Base-by-base conservation (phyloP, 2,329 filamentous ascomycete genomes). In the Albifimbria verrucaria region DNA sequence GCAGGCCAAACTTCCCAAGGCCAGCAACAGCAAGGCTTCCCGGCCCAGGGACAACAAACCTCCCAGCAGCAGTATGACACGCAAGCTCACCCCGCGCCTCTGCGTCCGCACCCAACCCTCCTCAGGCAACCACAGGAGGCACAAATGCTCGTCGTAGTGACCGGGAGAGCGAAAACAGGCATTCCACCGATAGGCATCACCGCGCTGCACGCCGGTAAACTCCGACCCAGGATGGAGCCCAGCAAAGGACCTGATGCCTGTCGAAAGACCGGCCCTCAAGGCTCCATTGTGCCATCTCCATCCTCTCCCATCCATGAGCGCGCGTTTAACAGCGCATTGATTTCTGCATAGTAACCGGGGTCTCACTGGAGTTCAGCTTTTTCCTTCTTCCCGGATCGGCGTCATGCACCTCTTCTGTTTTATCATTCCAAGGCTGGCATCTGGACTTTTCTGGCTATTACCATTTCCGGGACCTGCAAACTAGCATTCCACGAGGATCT, bases 31-130 rank as follows among this genome's bases (percentile, higher is more conserved):
- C 65, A 69, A 62, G 67, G 70, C 56, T 80, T 73, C 67, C 61
- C 70, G 58, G 57, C 67, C 59, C 75, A 76, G 69, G 77, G 72
- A 62, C 72, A 72, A 70, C 46, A 48, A 32, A 7, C 46, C 12
- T 26, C 32, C 12, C 46, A 48, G 46, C 46, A 44, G 22, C 77
- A 79, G 72, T 82, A 80, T 77, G 78, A 79, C 57, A 71, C 72
- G 58, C 62, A 72, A 65, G 74, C 75, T 59, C 70, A 68, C 55
- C 59, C 68, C 68, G 73, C 48, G 62, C 65, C 52, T 66, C 72
- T 11, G 67, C 67, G 23, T 63, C 71, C 49, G 69, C 71, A 59
- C 63, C 72, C 57, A 68, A 67, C n/a, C n/a, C n/a, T 61, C 64
- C 71, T 62, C 73, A 72, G 65, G 68, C 70, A 59, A 60, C 71